Percentiles rank a stretch among this genome's conserved stretches.
These are phyloP conservation scores for Dysphania ambrosioides DNA, from an alignment of 148 eudicot genomes.

Conservation along the genomic window DNA sequence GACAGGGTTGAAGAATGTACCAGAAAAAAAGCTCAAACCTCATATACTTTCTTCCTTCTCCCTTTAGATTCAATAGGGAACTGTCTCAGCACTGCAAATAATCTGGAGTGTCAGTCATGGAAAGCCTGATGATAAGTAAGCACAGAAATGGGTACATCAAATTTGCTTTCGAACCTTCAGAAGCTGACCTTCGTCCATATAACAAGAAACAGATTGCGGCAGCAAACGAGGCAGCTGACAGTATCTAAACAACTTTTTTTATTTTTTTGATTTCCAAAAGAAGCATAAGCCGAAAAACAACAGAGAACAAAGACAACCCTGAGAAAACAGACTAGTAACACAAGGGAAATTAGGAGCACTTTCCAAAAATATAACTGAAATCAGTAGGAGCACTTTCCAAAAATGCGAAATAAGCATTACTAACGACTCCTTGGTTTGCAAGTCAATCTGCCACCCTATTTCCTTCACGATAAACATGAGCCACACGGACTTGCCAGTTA, in stretches of 20 bases:
- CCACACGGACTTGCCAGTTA: no score
- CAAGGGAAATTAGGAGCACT: no score
- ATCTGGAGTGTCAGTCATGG: conserved; percentile 39
- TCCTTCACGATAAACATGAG: no score
- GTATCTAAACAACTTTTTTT: not conserved
- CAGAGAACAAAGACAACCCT: no score
- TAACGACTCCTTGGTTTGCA: no score
- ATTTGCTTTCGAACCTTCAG: not conserved
- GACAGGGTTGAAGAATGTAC: not conserved
- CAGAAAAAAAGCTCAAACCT: conserved; percentile 46
- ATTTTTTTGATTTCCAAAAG: no score
- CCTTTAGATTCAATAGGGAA: conserved; percentile 84
- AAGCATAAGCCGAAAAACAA: no score
- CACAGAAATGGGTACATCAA: not conserved
- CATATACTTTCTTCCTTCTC: conserved; percentile 71
- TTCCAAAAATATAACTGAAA: no score
- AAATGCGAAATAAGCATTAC: no score
- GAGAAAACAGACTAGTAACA: no score
- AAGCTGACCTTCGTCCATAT: conserved; percentile 66
- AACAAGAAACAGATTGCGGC: conserved; percentile 61
- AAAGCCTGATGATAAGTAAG: conserved; percentile 7
- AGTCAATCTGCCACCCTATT: no score
- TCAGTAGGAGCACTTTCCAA: no score
- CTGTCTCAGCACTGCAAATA: conserved; percentile 63
- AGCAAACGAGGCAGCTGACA: conserved; percentile 52